These are phyloP conservation scores for Cyberlindnera petersonii DNA, from an alignment of 805 yeast genomes.

Conservation along the genomic window DNA sequence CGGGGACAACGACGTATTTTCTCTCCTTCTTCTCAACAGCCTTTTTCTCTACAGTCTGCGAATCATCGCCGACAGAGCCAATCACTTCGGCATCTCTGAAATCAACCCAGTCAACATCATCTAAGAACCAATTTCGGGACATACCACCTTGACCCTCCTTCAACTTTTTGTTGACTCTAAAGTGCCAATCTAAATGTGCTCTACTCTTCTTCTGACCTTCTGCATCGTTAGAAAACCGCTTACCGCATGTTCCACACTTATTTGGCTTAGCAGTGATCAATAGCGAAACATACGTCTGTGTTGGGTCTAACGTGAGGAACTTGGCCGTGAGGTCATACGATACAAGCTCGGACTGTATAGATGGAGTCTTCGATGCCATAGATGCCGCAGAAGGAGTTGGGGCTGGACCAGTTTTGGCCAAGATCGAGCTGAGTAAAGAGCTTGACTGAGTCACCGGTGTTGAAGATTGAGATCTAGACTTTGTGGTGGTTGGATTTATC, in stretches of 20 bases:
- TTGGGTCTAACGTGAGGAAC: constrained; percentile 39
- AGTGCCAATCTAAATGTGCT: constrained; percentile 93
- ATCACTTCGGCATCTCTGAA: constrained; percentile 64
- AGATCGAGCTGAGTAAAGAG: constrained; percentile 6
- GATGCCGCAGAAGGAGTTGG: not conserved
- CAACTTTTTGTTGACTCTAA: constrained; percentile 79
- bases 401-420: constrained; percentile 1
- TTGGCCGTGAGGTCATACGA: constrained; percentile 28
- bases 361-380: not conserved
- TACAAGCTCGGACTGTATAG: constrained; percentile 6
- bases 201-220: constrained; percentile 52
- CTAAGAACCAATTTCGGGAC: constrained; percentile 79
- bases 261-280: constrained; percentile 44
- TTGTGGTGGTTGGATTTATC: constrained; percentile 14
- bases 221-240: constrained; percentile 63
- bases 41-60: constrained; percentile 8
- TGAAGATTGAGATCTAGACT: not conserved
- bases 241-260: constrained; percentile 88
- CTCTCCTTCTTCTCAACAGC: constrained; percentile 17
- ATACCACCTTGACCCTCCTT: constrained; percentile 53
- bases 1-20: constrained; percentile 27
- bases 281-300: constrained; percentile 29
- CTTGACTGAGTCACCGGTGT: constrained; percentile 5
- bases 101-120: constrained; percentile 64
- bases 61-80: constrained; percentile 14